phyloP scores from a whole-genome alignment of 768 basidiomycete species.

The Suillus spraguei region DNA sequence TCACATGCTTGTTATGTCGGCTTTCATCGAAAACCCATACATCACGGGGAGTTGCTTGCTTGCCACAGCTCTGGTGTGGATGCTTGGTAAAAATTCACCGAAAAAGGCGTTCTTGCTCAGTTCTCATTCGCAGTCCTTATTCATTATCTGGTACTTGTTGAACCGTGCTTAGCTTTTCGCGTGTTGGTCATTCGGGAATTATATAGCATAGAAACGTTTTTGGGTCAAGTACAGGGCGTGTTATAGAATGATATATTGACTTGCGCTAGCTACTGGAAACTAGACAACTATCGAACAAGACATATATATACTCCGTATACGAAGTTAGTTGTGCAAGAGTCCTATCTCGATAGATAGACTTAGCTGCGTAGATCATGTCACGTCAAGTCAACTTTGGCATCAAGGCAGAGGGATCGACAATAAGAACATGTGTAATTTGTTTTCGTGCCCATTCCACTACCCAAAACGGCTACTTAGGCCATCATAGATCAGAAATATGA shows the following conservation, averaged over 20 bases:
- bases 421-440: not conserved
- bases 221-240: not conserved
- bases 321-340: too few relatives aligned
- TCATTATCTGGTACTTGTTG: not conserved
- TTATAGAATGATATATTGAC: too few relatives aligned
- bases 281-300: too few relatives aligned
- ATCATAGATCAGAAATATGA: conserved; percentile 94
- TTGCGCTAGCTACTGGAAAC: too few relatives aligned
- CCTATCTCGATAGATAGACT: too few relatives aligned
- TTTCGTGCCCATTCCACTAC: conserved; percentile 18
- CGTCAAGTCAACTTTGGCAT: not conserved
- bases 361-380: too few relatives aligned
- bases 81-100: not conserved
- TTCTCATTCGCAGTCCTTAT: not conserved
- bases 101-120: not conserved
- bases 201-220: not conserved
- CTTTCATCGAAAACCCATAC: not conserved
- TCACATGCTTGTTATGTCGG: conserved; percentile 2
- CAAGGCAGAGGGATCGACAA: not conserved
- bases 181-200: not conserved
- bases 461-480: conserved; percentile 62
- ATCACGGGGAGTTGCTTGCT: not conserved
- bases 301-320: too few relatives aligned
- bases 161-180: not conserved
- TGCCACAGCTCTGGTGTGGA: not conserved